phyloP scores from a whole-genome alignment of 2,329 filamentous ascomycete species.

The Hypoxylon sp. region DNA sequence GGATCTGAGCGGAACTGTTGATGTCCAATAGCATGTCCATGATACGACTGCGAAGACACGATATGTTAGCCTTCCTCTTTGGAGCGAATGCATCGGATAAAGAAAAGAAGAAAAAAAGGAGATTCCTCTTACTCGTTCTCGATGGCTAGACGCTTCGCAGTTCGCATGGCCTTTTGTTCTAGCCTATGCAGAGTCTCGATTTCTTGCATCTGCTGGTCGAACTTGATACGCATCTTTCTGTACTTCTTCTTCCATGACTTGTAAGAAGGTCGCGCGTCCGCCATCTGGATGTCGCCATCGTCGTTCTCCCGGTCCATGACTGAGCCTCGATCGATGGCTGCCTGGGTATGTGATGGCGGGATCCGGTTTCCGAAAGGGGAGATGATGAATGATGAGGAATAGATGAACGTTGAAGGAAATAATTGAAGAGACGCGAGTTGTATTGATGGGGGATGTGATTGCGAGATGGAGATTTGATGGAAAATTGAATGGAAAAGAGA shows the following conservation, averaged over 20 bases:
- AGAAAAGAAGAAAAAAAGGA: too few species aligned
- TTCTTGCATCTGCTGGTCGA: conserved; percentile 79
- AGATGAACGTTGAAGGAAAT: neutral
- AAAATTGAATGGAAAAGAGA: neutral
- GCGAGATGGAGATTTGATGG: neutral
- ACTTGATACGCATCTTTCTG: conserved; percentile 83
- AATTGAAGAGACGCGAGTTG: neutral
- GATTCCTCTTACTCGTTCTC: conserved; percentile 82
- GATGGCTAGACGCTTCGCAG: conserved; percentile 83
- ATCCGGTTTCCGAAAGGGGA: neutral
- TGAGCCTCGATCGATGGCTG: conserved; percentile 39
- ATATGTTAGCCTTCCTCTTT: conserved; percentile 1
- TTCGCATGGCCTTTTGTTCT: conserved; percentile 81
- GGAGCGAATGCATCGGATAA: neutral
- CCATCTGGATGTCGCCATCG: conserved; percentile 46
- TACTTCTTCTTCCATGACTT: conserved; percentile 92
- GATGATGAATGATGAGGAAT: neutral
- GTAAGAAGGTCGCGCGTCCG: conserved; percentile 61
- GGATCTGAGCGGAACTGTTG: conserved; percentile 83
- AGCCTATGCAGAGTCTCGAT: conserved; percentile 83
- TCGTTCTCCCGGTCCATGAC: conserved; percentile 47
- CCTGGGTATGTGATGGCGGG: neutral
- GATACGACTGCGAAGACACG: conserved; percentile 69
- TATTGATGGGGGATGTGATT: neutral
- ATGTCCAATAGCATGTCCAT: conserved; percentile 89